A percentile compares a stretch with the other conserved stretches of the same genome.
Conservation (phyloP, 2,329 filamentous ascomycete genomes). For the Pestalotiopsis sp. region DNA sequence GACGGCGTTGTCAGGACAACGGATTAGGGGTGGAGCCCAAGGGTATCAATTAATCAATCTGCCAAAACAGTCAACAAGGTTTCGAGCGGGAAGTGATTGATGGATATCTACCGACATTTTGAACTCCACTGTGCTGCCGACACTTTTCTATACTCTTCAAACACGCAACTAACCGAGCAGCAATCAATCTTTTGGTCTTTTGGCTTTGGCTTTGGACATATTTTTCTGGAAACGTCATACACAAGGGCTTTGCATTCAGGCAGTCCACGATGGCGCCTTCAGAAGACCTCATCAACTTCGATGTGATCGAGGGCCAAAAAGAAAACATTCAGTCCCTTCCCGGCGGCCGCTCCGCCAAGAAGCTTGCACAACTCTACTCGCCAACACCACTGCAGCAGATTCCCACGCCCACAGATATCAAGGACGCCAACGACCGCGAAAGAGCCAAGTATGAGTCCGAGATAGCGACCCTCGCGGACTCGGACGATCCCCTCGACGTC, state of each 20-base stretch:
- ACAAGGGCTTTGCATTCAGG: not conserved
- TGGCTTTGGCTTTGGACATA: not conserved
- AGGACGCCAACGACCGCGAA: constrained; percentile 77
- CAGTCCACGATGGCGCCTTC: constrained; percentile 15
- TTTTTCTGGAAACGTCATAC: not conserved
- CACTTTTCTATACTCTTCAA: not conserved
- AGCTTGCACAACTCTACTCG: constrained; percentile 82
- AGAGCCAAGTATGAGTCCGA: constrained; percentile 87
- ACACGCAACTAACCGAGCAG: not conserved
- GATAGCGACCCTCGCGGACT: constrained; percentile 75
- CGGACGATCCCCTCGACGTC: constrained; percentile 92
- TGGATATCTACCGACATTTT: not conserved
- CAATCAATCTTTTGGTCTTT: not conserved
- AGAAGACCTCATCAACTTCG: constrained; percentile 70
- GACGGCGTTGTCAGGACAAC: constrained; percentile 9
- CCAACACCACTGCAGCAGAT: constrained; percentile 62
- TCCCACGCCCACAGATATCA: constrained; percentile 71
- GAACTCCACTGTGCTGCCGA: not conserved
- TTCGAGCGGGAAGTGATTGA: constrained; percentile 1
- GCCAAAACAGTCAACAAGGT: constrained; percentile 15
- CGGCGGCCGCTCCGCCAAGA: constrained; percentile 83
- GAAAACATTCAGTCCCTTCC: constrained; percentile 97
- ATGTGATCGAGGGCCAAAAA: constrained; percentile 94
- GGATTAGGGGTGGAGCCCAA: not conserved
- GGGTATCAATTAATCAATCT: not conserved